Conservation (phyloP, 73 alveolate genomes). For the Paramecium octaurelia region DNA sequence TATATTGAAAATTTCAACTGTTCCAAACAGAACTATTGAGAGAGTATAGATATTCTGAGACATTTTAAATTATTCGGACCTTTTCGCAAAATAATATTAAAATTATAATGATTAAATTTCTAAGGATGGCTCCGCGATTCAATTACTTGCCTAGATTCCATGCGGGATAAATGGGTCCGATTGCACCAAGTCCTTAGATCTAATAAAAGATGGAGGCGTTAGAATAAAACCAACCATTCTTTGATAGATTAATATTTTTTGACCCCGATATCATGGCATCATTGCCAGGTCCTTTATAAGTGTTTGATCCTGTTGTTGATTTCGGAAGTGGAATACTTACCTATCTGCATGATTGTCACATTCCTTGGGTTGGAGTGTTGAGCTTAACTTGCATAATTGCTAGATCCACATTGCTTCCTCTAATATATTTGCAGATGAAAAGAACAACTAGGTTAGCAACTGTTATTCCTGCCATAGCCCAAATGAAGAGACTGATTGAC, state of each 20-base stretch:
- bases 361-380: constrained; percentile 54
- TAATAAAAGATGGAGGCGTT: constrained; percentile 48
- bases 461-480: constrained; percentile 50
- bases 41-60: too few relatives aligned
- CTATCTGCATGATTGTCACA: neutral
- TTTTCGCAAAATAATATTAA: neutral
- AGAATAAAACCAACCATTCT: constrained; percentile 54
- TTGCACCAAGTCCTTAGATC: constrained; percentile 12
- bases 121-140: neutral
- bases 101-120: neutral
- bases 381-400: constrained; percentile 36
- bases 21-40: too few relatives aligned
- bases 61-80: too few relatives aligned
- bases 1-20: too few relatives aligned
- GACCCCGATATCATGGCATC: constrained; percentile 66
- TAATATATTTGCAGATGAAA: constrained; percentile 54
- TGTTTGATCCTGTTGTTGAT: constrained; percentile 56
- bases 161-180: neutral
- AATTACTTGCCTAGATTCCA: neutral
- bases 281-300: constrained; percentile 53
- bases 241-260: constrained; percentile 61
- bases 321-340: constrained; percentile 46
- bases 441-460: constrained; percentile 60
- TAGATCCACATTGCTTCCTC: constrained; percentile 50
- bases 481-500: constrained; percentile 24